phyloP scores from a whole-genome alignment of 371 early-diverging fungal species.

The Mortierella sp. region DNA sequence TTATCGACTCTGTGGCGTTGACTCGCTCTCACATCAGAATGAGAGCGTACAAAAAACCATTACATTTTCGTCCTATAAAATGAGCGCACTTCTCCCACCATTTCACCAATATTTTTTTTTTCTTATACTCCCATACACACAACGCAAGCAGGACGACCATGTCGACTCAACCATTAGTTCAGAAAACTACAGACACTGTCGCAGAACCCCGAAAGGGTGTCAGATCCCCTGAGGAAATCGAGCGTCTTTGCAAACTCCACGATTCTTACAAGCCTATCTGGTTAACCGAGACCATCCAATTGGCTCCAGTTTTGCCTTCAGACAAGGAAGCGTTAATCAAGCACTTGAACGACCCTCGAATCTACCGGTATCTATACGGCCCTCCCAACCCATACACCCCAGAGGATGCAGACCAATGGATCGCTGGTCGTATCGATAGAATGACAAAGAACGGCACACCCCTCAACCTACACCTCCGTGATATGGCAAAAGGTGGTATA shows the following conservation, averaged over 20 bases:
- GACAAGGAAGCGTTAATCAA: constrained; percentile 26
- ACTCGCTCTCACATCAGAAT: too few relatives aligned
- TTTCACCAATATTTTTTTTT: background rate
- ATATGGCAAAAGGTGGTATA: constrained; percentile 36
- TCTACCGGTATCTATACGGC: constrained; percentile 27
- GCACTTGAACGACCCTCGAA: constrained; percentile 29
- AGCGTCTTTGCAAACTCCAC: constrained; percentile 18
- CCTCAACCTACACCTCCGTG: constrained; percentile 18
- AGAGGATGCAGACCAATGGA: constrained; percentile 34
- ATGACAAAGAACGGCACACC: constrained; percentile 31
- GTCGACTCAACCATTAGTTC: background rate
- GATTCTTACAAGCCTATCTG: constrained; percentile 33
- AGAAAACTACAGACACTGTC: background rate
- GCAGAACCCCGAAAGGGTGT: background rate
- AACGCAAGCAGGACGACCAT: background rate
- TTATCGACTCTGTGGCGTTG: too few relatives aligned
- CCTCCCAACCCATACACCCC: constrained; percentile 41
- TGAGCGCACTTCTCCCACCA: background rate
- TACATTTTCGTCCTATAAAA: too few relatives aligned
- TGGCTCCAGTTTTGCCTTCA: constrained; percentile 26
- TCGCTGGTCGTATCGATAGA: constrained; percentile 15
- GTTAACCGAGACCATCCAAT: constrained; percentile 49
- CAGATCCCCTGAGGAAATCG: constrained; percentile 29
- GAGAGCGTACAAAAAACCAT: too few relatives aligned
- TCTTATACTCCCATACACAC: too few relatives aligned